Percentiles rank a stretch among this genome's conserved stretches.
Conservation (phyloP, 2,329 filamentous ascomycete genomes). For the Exophiala phaeomuriformis region DNA sequence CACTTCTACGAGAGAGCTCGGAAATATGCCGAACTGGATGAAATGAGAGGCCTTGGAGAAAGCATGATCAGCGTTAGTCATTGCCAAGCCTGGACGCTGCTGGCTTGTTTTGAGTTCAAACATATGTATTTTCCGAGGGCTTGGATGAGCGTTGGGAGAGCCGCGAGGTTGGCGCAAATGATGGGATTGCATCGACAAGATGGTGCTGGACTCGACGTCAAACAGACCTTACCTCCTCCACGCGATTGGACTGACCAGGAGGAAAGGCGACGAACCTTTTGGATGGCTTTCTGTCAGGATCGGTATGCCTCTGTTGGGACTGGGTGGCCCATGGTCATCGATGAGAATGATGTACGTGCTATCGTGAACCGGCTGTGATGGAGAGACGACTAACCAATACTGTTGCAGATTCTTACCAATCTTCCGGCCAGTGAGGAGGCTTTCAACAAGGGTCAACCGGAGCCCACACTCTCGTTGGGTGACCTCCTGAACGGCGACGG, state of each 20-base stretch:
- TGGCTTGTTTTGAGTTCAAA: conserved; percentile 86
- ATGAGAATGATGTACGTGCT: conserved; percentile 65
- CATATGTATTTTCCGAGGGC: conserved; percentile 95
- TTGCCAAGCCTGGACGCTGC: conserved; percentile 73
- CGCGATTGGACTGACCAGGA: conserved; percentile 92
- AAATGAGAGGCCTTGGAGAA: conserved; percentile 88
- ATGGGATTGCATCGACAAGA: conserved; percentile 86
- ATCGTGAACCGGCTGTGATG: neutral
- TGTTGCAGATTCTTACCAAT: conserved; percentile 63
- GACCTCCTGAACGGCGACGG: conserved; percentile 59
- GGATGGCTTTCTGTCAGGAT: conserved; percentile 86
- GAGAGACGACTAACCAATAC: conserved; percentile 23
- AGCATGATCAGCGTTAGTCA: conserved; percentile 78
- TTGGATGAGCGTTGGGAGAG: conserved; percentile 84
- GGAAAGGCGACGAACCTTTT: conserved; percentile 85
- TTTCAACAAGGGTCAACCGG: conserved; percentile 70
- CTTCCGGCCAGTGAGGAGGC: conserved; percentile 78
- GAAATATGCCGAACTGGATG: conserved; percentile 84
- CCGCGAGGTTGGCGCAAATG: conserved; percentile 79
- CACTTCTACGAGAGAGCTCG: conserved; percentile 84
- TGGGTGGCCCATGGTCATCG: conserved; percentile 91
- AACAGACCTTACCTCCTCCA: conserved; percentile 78
- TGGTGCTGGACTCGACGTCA: conserved; percentile 74
- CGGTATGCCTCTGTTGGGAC: conserved; percentile 93
- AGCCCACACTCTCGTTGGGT: conserved; percentile 60